phyloP scores from a whole-genome alignment of 176 grass and related monocot genomes.

The Triticum dicoccoides region DNA sequence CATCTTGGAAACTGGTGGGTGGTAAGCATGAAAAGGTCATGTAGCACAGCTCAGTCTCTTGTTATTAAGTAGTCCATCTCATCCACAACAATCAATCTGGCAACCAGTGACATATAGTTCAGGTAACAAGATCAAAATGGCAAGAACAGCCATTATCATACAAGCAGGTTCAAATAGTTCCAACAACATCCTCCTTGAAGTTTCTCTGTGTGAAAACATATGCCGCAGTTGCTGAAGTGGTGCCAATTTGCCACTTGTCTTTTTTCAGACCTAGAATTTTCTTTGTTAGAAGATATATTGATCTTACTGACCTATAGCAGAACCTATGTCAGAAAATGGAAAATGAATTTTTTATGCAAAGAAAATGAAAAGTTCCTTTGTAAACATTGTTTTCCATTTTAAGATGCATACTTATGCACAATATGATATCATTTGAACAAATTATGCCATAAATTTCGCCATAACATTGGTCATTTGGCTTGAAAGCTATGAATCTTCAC shows the following conservation, averaged over 20 bases:
- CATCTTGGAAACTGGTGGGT: constrained; percentile 71
- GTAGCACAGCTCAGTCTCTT: constrained; percentile 72
- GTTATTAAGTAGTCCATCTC: constrained; percentile 97
- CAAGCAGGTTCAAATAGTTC: constrained; percentile 1
- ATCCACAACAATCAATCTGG: constrained; percentile 82
- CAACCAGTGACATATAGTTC: constrained; percentile 3
- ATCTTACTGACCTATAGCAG: too few species aligned
- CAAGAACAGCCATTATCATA: not conserved
- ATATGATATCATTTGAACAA: too few species aligned
- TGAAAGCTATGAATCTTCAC: too few species aligned
- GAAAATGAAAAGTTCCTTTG: too few species aligned
- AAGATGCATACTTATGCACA: too few species aligned
- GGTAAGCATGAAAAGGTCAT: constrained; percentile 95
- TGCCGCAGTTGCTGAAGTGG: constrained; percentile 72
- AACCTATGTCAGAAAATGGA: too few species aligned
- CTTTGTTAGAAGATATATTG: too few species aligned
- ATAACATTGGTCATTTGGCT: too few species aligned
- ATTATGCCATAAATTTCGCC: too few species aligned
- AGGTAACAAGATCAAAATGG: constrained; percentile 23
- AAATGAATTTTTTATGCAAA: too few species aligned
- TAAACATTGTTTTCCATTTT: too few species aligned
- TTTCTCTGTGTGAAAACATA: constrained; percentile 56
- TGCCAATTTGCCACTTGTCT: constrained; percentile 36
- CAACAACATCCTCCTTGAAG: constrained; percentile 76
- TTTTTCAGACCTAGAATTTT: constrained; percentile 46